Evolutionary conservation across 768 basidiomycete species (phyloP).

Genomic region (Leccinum aurantiacum): DNA sequence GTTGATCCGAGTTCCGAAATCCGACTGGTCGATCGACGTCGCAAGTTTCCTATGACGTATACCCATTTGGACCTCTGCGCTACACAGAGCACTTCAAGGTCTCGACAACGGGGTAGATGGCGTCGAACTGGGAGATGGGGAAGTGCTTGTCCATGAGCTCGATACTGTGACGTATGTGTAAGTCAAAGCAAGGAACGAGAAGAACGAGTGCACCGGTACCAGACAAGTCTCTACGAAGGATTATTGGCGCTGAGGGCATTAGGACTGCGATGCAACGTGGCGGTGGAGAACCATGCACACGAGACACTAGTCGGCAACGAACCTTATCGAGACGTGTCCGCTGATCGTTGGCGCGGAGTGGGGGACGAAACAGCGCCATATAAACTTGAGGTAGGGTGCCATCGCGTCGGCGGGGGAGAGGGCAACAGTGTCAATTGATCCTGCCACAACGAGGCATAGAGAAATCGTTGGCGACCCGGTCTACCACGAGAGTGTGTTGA

Average conservation of each 20-base stretch:
- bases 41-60: too few species aligned
- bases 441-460: slow-evolving; percentile 27
- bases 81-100: too few species aligned
- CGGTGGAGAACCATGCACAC: background rate
- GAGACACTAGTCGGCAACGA: background rate
- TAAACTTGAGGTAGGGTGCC: slow-evolving; percentile 43
- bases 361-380: slow-evolving; percentile 51
- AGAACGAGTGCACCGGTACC: slow-evolving; percentile 50
- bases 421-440: slow-evolving; percentile 21
- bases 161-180: too few species aligned
- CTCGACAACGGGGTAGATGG: too few species aligned
- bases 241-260: slow-evolving; percentile 44
- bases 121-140: too few species aligned
- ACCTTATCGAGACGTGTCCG: slow-evolving; percentile 47
- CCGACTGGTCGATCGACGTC: too few species aligned
- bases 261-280: slow-evolving; percentile 39
- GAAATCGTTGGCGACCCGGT: slow-evolving; percentile 31
- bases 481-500: slow-evolving; percentile 22
- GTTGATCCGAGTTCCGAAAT: too few species aligned
- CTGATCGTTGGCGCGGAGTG: slow-evolving; percentile 41
- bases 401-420: slow-evolving; percentile 27
- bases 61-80: too few species aligned
- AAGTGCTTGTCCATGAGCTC: too few species aligned
- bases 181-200: background rate
- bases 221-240: slow-evolving; percentile 53